Evolutionary conservation across 1,284 basidiomycete genomes (phyloP).

Genomic region (Sanguinoderma infundibulare): DNA sequence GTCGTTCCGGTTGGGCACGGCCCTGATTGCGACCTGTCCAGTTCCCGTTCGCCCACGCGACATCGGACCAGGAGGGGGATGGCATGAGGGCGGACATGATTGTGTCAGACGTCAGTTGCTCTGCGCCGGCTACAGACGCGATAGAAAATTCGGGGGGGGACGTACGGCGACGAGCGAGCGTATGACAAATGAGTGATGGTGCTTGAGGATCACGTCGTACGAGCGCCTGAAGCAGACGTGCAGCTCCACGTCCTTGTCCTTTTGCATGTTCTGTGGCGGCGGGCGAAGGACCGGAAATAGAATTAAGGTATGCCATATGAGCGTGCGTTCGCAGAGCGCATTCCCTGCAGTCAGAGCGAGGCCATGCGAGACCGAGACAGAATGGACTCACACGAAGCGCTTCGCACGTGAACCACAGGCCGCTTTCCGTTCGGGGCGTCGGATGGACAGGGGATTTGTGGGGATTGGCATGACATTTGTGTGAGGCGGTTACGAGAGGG

Average conservation of each 20-base stretch:
- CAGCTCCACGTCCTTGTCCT: slow-evolving; percentile 74
- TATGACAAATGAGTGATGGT: slow-evolving; percentile 86
- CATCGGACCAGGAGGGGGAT: neutral
- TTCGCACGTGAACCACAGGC: slow-evolving; percentile 82
- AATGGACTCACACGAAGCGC: slow-evolving; percentile 60
- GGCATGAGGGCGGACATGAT: neutral
- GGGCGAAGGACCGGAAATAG: neutral
- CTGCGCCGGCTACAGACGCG: neutral
- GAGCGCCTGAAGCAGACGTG: slow-evolving; percentile 85
- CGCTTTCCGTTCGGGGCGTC: slow-evolving; percentile 58
- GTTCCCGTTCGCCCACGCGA: neutral
- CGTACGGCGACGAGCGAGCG: slow-evolving; percentile 84
- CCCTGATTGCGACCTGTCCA: slow-evolving; percentile 87
- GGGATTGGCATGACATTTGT: slow-evolving; percentile 19
- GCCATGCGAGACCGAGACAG: slow-evolving; percentile 3
- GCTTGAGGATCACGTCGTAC: slow-evolving; percentile 84
- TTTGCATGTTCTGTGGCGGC: slow-evolving; percentile 56
- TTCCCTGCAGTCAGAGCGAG: slow-evolving; percentile 11
- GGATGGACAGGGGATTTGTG: slow-evolving; percentile 47
- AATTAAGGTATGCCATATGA: slow-evolving; percentile 6
- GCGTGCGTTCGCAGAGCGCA: slow-evolving; percentile 11
- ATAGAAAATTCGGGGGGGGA: slow-evolving; percentile 24
- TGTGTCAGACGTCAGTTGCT: neutral
- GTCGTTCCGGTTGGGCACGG: slow-evolving; percentile 86
- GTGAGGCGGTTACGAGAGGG: slow-evolving; percentile 32